phyloP scores from a whole-genome alignment of 768 basidiomycete species.

The Tephrocybe rancida region DNA sequence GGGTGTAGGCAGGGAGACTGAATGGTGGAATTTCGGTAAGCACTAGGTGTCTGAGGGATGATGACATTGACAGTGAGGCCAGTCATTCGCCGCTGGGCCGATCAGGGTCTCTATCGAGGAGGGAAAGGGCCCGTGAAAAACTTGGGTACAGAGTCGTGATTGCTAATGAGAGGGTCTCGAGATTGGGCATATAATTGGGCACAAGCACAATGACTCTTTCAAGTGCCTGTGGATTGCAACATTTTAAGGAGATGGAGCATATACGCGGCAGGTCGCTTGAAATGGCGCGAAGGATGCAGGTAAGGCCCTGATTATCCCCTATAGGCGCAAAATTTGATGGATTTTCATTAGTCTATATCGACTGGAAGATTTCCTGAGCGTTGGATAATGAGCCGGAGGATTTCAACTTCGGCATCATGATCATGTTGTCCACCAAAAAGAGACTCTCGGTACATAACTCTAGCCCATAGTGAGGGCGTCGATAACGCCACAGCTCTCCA shows the following conservation, averaged over 20 bases:
- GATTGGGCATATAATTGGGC: conserved; percentile 15
- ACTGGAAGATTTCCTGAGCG: conserved; percentile 19
- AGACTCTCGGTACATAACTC: conserved; percentile 29
- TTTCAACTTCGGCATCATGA: conserved; percentile 18
- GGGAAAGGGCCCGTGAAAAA: conserved; percentile 10
- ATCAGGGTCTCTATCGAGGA: conserved; percentile 9
- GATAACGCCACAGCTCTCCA: conserved; percentile 50
- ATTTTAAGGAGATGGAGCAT: not conserved
- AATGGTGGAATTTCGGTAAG: conserved; percentile 44
- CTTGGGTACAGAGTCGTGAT: conserved; percentile 20
- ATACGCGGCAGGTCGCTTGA: not conserved
- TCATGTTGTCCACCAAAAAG: too few relatives aligned
- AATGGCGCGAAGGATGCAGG: not conserved
- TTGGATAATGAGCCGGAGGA: conserved; percentile 12
- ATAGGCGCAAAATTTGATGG: not conserved
- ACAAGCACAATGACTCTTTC: conserved; percentile 19
- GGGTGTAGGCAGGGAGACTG: conserved; percentile 35
- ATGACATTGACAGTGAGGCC: not conserved
- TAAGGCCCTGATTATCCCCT: not conserved
- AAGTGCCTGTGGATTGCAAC: conserved; percentile 15
- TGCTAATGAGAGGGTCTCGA: conserved; percentile 20
- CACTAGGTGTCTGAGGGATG: conserved; percentile 34
- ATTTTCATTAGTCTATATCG: not conserved
- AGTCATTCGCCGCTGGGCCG: not conserved
- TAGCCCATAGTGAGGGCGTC: conserved; percentile 48